Evolutionary conservation across 306 rosid species (phyloP).

Genomic region (Echinosophora koreensis): DNA sequence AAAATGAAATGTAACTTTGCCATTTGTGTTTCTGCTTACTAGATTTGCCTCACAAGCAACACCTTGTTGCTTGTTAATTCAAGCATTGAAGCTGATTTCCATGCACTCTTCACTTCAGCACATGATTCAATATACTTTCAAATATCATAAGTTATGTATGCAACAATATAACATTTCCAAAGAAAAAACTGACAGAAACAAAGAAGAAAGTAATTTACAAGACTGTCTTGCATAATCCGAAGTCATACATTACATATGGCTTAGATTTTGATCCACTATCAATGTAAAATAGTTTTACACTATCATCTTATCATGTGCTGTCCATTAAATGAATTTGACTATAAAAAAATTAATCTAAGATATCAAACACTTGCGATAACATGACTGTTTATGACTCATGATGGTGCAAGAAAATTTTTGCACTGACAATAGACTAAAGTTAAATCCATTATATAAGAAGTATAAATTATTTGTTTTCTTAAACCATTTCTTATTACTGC

Average conservation of each 20-base stretch:
- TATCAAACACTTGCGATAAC: not conserved
- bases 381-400: not conserved
- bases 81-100: slow-evolving; percentile 32
- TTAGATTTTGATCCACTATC: not conserved
- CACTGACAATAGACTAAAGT: not conserved
- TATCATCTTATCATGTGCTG: not conserved
- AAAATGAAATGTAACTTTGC: slow-evolving; percentile 13
- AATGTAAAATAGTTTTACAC: not conserved
- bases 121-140: not conserved
- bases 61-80: slow-evolving; percentile 13
- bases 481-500: slow-evolving; percentile 21
- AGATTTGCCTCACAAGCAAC: slow-evolving; percentile 27
- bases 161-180: not conserved
- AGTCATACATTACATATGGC: not conserved
- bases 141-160: not conserved
- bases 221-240: not conserved
- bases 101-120: slow-evolving; percentile 22
- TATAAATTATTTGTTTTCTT: not conserved
- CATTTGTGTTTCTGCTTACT: slow-evolving; percentile 24
- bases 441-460: not conserved
- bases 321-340: not conserved
- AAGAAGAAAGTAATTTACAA: too few species aligned
- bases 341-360: not conserved
- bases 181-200: not conserved
- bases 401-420: not conserved